Base-by-base conservation (phyloP, 345 rosid genomes). In the Eucalyptus sideroxylon region DNA sequence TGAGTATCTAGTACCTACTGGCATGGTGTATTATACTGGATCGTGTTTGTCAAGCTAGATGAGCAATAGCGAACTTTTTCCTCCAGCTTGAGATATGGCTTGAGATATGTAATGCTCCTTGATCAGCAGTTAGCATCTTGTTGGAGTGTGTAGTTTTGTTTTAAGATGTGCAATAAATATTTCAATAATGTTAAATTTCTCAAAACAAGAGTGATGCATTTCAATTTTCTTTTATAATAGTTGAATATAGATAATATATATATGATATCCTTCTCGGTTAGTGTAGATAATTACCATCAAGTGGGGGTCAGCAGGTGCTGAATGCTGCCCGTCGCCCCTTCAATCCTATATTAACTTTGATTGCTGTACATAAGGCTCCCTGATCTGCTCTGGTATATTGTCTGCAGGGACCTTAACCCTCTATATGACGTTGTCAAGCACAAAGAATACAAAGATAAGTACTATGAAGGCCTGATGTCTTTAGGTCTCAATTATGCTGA, bases 321-420 rank as follows among this genome's bases (percentile, higher is more conserved):
- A 40, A 77, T 77, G 85, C 85, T 77, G 85, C 85, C 16, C 1
- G 2, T 40, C 2, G 4, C 47, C 83, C 83, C 47, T 77, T 77
- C 83, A 40, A 21, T 77, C 47, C 30, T 77, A 77, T 77, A 21
- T 37, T 40, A 40, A 77, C 56, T 77, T 88, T 69, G 44, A 42
- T 87, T 59, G 27, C 67, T 86, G 26, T 50, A 42, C 88, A 86
- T 21, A 16, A 87, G 31, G 49, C 88, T 87, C 77, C 81, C 50
- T 77, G 62, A 30, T 80, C 42, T 80, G 50, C 42, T 60, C 86
- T 13, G 11, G 21, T n/a, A 37, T 30, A 3, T 56, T 31, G 49
- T 88, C 89, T 94, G 85, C 86, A 96, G 99, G 96, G 99, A 98
- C 93, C 95, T 97, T 44, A 98, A 98, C 88, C 99, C 99, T 86